These are phyloP conservation scores for Paecilomyces variotii DNA, from an alignment of 2,329 filamentous ascomycete genomes.

Conservation along the genomic window DNA sequence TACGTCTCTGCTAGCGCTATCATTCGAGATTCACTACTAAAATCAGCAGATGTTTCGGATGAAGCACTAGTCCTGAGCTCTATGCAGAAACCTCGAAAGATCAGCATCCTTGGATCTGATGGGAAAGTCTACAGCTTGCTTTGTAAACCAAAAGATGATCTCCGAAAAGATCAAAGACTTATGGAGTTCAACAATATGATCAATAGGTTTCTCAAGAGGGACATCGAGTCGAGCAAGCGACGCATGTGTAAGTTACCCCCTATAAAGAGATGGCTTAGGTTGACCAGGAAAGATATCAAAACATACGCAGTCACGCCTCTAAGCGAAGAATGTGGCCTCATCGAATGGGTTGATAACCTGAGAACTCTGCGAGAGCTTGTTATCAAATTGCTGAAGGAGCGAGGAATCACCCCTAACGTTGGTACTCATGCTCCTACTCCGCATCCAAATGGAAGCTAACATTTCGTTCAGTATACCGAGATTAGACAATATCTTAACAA, in stretches of 20 bases:
- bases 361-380: constrained; percentile 91
- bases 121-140: constrained; percentile 82
- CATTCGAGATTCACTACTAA: constrained; percentile 6
- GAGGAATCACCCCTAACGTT: constrained; percentile 53
- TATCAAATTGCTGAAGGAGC: constrained; percentile 66
- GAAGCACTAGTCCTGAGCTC: constrained; percentile 87
- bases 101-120: constrained; percentile 82
- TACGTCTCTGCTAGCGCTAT: constrained; percentile 14
- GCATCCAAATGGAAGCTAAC: neutral
- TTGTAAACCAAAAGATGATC: constrained; percentile 96
- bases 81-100: constrained; percentile 81
- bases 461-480: constrained; percentile 52
- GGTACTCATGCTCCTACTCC: constrained; percentile 5
- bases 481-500: constrained; percentile 56
- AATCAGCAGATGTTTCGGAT: constrained; percentile 57
- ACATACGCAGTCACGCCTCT: constrained; percentile 95
- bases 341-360: constrained; percentile 97
- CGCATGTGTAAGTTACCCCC: constrained; percentile 55
- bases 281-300: constrained; percentile 57
- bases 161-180: constrained; percentile 91
- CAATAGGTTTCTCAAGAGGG: constrained; percentile 85
- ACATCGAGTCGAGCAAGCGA: constrained; percentile 81
- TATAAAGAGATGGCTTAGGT: constrained; percentile 1
- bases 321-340: constrained; percentile 94
- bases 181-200: constrained; percentile 99